Evolutionary conservation across 169 alveolate species (phyloP).

Genomic region (Plasmodium gallinaceum): DNA sequence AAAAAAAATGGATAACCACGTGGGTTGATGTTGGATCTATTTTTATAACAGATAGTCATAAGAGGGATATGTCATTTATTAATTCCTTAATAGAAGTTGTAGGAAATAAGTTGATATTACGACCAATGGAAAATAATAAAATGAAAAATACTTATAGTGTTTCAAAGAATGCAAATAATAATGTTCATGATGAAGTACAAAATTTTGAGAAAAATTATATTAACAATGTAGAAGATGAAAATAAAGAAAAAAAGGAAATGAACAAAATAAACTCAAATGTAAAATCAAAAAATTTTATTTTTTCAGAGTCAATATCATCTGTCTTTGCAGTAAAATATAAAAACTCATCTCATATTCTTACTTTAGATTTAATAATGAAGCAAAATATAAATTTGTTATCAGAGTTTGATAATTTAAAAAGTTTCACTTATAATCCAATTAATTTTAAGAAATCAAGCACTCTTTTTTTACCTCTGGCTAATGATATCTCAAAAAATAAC

Average conservation of each 20-base stretch:
- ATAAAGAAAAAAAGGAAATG: background rate
- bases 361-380: slow-evolving; percentile 59
- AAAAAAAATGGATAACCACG: slow-evolving; percentile 70
- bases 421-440: slow-evolving; percentile 21
- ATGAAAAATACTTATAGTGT: slow-evolving; percentile 22
- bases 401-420: slow-evolving; percentile 30
- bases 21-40: slow-evolving; percentile 77
- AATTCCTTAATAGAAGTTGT: slow-evolving; percentile 64
- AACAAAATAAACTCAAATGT: slow-evolving; percentile 38
- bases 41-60: slow-evolving; percentile 51
- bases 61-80: slow-evolving; percentile 29
- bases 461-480: slow-evolving; percentile 45
- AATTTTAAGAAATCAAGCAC: slow-evolving; percentile 34
- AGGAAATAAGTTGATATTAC: slow-evolving; percentile 50
- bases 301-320: slow-evolving; percentile 65
- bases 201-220: slow-evolving; percentile 2
- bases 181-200: slow-evolving; percentile 7
- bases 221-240: background rate
- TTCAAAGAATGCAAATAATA: slow-evolving; percentile 18
- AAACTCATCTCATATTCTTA: slow-evolving; percentile 28
- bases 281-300: slow-evolving; percentile 66
- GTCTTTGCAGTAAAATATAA: slow-evolving; percentile 58
- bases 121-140: slow-evolving; percentile 49
- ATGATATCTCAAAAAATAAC: slow-evolving; percentile 15
- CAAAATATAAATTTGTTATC: slow-evolving; percentile 36